Conservation (phyloP, 176 grass and related monocot species). For the Themeda triandra region DNA sequence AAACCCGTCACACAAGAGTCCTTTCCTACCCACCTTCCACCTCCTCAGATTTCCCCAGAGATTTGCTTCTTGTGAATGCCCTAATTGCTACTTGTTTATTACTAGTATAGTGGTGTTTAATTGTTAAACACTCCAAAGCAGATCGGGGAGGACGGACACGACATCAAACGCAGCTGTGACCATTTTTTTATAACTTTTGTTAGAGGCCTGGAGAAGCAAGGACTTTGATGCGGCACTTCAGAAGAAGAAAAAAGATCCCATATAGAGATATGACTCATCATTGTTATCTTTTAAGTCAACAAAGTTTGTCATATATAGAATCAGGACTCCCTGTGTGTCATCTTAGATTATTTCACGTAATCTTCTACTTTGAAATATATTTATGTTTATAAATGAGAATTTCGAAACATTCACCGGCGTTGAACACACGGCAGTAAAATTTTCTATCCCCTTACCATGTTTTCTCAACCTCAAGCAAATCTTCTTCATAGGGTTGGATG, state of each 20-base stretch:
- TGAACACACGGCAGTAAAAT: neutral
- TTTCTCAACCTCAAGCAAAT: neutral
- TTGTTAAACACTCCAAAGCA: neutral
- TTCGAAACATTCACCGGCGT: neutral
- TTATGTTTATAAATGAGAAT: neutral
- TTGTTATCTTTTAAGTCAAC: neutral
- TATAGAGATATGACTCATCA: neutral
- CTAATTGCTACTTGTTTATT: constrained; percentile 17
- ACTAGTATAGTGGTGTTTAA: neutral
- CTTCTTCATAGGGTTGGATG: neutral
- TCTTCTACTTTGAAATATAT: neutral
- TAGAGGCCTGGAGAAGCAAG: neutral
- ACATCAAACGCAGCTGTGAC: neutral
- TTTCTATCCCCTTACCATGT: neutral
- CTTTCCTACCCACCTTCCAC: constrained; percentile 28
- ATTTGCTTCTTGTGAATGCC: neutral
- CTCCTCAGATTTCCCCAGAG: constrained; percentile 15
- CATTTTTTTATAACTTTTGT: neutral
- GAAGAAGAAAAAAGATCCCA: no score
- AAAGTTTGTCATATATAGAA: neutral
- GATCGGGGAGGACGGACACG: neutral
- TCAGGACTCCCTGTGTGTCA: neutral
- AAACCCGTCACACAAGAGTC: constrained; percentile 2
- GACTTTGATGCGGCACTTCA: neutral
- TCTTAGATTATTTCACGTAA: neutral